Percentiles rank a stretch among this genome's conserved stretches.
These are phyloP conservation scores for Populus euphratica DNA, from an alignment of 345 rosid genomes.

Conservation along the genomic window DNA sequence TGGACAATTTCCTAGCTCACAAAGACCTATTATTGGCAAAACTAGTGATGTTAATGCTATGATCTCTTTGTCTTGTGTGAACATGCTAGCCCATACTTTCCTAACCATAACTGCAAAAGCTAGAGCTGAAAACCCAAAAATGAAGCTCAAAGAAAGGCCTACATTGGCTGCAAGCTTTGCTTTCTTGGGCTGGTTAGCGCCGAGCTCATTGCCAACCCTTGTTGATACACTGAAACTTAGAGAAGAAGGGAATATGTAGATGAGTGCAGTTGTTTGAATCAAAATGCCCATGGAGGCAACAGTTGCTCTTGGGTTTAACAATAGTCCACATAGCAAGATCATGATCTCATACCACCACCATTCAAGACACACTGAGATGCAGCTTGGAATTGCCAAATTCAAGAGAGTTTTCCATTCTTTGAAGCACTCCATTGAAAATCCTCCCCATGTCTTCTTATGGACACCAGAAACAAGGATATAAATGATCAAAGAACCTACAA, in stretches of 20 bases:
- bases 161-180: conserved; percentile 59
- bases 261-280: conserved; percentile 76
- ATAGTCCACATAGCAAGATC: conserved; percentile 70
- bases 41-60: conserved; percentile 57
- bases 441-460: conserved; percentile 54
- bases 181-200: conserved; percentile 52
- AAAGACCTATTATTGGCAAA: conserved; percentile 74
- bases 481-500: conserved; percentile 46
- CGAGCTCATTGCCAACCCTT: conserved; percentile 74
- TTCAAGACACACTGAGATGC: conserved; percentile 84
- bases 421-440: conserved; percentile 51
- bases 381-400: conserved; percentile 71
- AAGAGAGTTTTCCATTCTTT: conserved; percentile 54
- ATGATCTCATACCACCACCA: conserved; percentile 99
- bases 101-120: conserved; percentile 49
- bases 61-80: conserved; percentile 62
- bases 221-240: conserved; percentile 71
- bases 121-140: conserved; percentile 53
- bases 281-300: conserved; percentile 88
- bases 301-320: conserved; percentile 66
- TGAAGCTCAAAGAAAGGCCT: conserved; percentile 55
- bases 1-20: conserved; percentile 90
- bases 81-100: conserved; percentile 66
- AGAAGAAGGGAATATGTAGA: conserved; percentile 90
- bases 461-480: conserved; percentile 52